These are phyloP conservation scores for Parathielavia hyrcaniae DNA, from an alignment of 495 filamentous ascomycete species.

Conservation along the genomic window DNA sequence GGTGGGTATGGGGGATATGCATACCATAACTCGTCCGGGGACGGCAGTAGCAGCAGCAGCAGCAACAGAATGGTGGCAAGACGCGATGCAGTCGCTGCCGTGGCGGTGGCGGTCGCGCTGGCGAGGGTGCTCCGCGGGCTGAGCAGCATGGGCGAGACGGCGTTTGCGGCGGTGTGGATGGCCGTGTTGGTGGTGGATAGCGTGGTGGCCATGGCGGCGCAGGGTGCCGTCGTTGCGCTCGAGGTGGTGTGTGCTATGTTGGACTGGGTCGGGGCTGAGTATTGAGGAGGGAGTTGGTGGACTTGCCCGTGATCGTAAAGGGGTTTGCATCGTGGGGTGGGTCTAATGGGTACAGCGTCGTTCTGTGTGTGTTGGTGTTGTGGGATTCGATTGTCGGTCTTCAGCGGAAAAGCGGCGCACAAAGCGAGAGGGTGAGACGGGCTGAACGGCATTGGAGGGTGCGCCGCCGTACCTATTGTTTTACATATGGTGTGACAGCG, in stretches of 20 bases:
- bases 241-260: slow-evolving; percentile 29
- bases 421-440: not conserved
- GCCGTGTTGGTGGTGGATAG: slow-evolving; percentile 27
- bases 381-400: not conserved
- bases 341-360: not conserved
- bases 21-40: not conserved
- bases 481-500: not conserved
- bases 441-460: no score
- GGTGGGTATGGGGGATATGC: not conserved
- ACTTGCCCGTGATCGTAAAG: no score
- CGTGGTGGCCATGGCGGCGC: slow-evolving; percentile 21
- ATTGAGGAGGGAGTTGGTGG: slow-evolving; percentile 22
- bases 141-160: slow-evolving; percentile 20
- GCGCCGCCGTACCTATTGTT: not conserved
- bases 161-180: slow-evolving; percentile 29
- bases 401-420: not conserved
- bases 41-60: not conserved
- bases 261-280: slow-evolving; percentile 35
- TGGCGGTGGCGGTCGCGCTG: slow-evolving; percentile 23
- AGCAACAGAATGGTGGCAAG: not conserved
- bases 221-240: slow-evolving; percentile 24
- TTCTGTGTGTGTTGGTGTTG: not conserved
- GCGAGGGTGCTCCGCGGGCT: slow-evolving; percentile 19
- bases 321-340: not conserved
- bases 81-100: slow-evolving; percentile 13